These are phyloP conservation scores for Arachnopeziza araneosa DNA, from an alignment of 2,329 filamentous ascomycete species.

Conservation along the genomic window DNA sequence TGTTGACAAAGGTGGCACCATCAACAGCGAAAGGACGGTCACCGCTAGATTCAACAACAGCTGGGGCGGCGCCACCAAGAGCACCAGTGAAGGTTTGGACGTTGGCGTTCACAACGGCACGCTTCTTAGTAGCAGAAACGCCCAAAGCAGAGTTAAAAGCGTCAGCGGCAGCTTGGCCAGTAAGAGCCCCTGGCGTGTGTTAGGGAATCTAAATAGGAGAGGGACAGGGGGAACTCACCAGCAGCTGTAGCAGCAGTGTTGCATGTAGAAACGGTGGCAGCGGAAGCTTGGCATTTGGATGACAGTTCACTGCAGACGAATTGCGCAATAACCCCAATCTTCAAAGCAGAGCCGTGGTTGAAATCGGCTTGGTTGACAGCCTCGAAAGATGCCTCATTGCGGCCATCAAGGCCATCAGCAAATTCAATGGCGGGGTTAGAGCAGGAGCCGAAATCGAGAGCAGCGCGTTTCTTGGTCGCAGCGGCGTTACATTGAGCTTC, in stretches of 20 bases:
- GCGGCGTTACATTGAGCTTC: slow-evolving; percentile 39
- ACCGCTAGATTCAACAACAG: slow-evolving; percentile 41
- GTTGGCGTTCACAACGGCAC: not conserved
- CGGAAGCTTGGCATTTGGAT: slow-evolving; percentile 17
- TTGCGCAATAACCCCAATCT: slow-evolving; percentile 41
- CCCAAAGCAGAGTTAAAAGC: slow-evolving; percentile 29
- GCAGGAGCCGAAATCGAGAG: slow-evolving; percentile 37
- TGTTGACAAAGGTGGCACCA: slow-evolving; percentile 51
- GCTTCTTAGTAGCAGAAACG: slow-evolving; percentile 1
- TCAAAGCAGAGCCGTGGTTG: slow-evolving; percentile 42
- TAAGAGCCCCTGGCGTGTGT: not conserved
- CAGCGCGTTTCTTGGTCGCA: slow-evolving; percentile 4
- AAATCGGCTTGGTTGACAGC: slow-evolving; percentile 37
- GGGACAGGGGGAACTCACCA: slow-evolving; percentile 5
- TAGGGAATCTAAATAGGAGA: not conserved
- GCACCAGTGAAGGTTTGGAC: slow-evolving; percentile 1
- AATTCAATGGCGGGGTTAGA: slow-evolving; percentile 38
- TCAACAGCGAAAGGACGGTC: slow-evolving; percentile 52
- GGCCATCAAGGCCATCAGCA: slow-evolving; percentile 39
- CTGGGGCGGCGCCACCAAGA: slow-evolving; percentile 47
- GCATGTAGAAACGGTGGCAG: slow-evolving; percentile 17
- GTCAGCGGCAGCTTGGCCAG: slow-evolving; percentile 32
- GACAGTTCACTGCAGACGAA: slow-evolving; percentile 40
- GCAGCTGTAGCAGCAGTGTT: slow-evolving; percentile 15
- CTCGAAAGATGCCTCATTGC: slow-evolving; percentile 38